Evolutionary conservation across 2,329 filamentous ascomycete genomes (phyloP).

Genomic region (Talaromyces albobiverticillius): DNA sequence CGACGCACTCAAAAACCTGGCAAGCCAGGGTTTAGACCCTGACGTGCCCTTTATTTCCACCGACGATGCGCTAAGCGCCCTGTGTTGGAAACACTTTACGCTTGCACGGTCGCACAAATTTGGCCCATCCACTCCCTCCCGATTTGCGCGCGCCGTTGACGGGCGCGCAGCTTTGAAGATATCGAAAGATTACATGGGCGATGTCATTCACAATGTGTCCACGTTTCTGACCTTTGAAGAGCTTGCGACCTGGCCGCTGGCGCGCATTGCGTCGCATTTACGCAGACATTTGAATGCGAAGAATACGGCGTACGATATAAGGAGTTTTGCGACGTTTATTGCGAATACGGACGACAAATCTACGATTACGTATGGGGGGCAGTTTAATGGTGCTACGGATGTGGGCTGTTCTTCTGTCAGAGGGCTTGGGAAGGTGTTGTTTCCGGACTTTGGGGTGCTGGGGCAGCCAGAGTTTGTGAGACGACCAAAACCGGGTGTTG

Average conservation of each 20-base stretch:
- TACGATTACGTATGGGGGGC: constrained; percentile 9
- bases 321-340: constrained; percentile 10
- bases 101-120: too few relatives aligned
- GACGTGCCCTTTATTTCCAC: constrained; percentile 17
- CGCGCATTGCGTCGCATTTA: constrained; percentile 6
- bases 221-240: constrained; percentile 7
- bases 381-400: constrained; percentile 8
- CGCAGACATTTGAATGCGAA: constrained; percentile 7
- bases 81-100: constrained; percentile 11
- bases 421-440: constrained; percentile 1
- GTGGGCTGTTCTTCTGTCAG: constrained; percentile 8
- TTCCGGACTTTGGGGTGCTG: constrained; percentile 17
- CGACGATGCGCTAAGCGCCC: constrained; percentile 11
- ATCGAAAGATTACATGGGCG: constrained; percentile 8
- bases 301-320: constrained; percentile 6
- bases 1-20: constrained; percentile 17
- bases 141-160: constrained; percentile 7
- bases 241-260: constrained; percentile 4
- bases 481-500: constrained; percentile 14
- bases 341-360: constrained; percentile 8
- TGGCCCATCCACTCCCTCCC: background rate
- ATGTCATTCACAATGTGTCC: constrained; percentile 13
- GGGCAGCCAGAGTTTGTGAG: constrained; percentile 19
- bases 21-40: constrained; percentile 20
- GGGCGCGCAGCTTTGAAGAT: constrained; percentile 4